A percentile compares a stretch with the other conserved stretches of the same genome.
Conservation (phyloP, 176 grass and related monocot genomes). For the Carex pumila region DNA sequence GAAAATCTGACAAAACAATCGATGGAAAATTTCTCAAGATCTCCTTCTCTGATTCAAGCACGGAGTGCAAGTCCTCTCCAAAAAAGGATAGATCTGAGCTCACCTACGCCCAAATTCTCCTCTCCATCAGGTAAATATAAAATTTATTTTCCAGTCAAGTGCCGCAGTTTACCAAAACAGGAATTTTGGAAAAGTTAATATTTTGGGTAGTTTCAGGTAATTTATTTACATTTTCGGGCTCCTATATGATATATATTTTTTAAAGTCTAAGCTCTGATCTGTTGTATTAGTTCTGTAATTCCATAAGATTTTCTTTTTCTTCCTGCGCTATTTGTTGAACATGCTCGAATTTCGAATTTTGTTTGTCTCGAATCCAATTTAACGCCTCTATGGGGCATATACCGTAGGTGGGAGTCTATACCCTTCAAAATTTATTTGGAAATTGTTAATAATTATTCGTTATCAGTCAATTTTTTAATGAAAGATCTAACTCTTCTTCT, state of each 20-base stretch:
- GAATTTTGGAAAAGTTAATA: no score
- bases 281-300: neutral
- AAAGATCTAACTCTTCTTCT: neutral
- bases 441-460: neutral
- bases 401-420: no score
- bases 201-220: no score
- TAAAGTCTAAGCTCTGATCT: no score
- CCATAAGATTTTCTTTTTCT: no score
- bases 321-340: neutral
- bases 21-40: neutral
- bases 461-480: neutral
- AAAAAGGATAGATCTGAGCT: neutral
- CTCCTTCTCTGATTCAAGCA: constrained; percentile 12
- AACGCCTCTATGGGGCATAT: neutral
- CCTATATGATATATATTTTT: no score
- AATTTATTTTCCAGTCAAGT: neutral
- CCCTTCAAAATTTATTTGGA: no score
- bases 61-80: neutral
- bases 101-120: neutral
- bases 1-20: constrained; percentile 5
- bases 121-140: constrained; percentile 6
- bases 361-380: neutral
- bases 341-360: neutral
- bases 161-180: no score
- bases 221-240: no score